These are phyloP conservation scores for Cyphellophora europaea DNA, from an alignment of 2,329 filamentous ascomycete genomes.

Conservation along the genomic window DNA sequence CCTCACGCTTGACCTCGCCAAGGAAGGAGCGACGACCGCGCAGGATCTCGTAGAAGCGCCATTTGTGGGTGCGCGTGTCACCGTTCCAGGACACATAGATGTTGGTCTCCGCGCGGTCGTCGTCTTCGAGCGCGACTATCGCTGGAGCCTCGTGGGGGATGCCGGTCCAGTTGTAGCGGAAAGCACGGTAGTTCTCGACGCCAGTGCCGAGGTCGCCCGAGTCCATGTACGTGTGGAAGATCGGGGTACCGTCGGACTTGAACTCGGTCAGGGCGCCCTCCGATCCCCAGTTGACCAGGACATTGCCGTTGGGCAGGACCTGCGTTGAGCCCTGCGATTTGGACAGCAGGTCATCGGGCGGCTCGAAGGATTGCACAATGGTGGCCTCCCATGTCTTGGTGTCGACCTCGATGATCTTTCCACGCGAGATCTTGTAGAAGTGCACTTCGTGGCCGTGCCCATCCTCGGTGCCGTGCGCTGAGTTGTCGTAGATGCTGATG, in stretches of 20 bases:
- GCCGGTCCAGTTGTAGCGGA: conserved; percentile 31
- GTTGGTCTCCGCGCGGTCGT: conserved; percentile 24
- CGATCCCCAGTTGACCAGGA: conserved; percentile 49
- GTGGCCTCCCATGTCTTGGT: conserved; percentile 33
- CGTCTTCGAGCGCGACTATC: conserved; percentile 25
- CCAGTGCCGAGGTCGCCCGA: conserved; percentile 20
- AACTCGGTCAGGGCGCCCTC: conserved; percentile 39
- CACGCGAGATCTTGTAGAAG: conserved; percentile 33
- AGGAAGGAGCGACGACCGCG: conserved; percentile 8
- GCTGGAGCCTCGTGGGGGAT: conserved; percentile 26
- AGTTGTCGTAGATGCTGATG: conserved; percentile 47
- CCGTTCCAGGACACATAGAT: conserved; percentile 50
- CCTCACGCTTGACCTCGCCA: conserved; percentile 20
- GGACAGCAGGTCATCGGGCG: conserved; percentile 40
- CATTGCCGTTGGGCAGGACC: conserved; percentile 43
- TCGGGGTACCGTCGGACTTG: conserved; percentile 6
- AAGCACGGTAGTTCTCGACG: conserved; percentile 31
- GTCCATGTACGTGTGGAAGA: conserved; percentile 30
- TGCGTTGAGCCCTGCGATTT: conserved; percentile 47
- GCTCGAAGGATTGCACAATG: conserved; percentile 37
- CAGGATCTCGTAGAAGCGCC: conserved; percentile 38
- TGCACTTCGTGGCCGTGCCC: conserved; percentile 25
- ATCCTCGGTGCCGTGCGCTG: conserved; percentile 37
- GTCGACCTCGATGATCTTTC: conserved; percentile 37
- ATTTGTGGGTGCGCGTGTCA: conserved; percentile 35